Evolutionary conservation across 2,329 filamentous ascomycete species (phyloP), one percentile per base, ranked within the genome.

Genomic region (Achaetomium macrosporum): DNA sequence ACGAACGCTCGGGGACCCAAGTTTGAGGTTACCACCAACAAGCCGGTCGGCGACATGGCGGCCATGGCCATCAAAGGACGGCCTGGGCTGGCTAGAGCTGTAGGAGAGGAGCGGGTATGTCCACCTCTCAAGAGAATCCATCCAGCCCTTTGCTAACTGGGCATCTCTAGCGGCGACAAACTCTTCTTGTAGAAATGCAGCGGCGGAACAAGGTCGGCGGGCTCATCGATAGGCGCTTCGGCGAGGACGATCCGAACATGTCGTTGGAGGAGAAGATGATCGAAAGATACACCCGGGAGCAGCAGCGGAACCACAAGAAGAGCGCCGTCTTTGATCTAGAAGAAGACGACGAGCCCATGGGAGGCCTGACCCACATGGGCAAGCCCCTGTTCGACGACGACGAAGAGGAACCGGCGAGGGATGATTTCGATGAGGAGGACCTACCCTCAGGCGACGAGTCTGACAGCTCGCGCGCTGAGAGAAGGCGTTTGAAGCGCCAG

Each of bases 231-330:
- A 83, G 90, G 64, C 85, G 93, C 63, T 96, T 99, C 64, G 93
- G 95, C 69, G 95, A 99, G 74, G 88, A 95, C 65, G 91, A 99
- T 68, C 88, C 90, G 11, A 87, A 84, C 12, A 92, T 99, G 89
- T 89, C 89, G 3, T 85, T 90, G 2, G 93, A 99, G 66, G 89
- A 97, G 65, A 88, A 87, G 67, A 93, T 93, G 73, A 80, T 93
- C 60, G 88, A 96, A 69, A 81, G 93, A 65, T 99, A 95, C 66
- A 88, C 92, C 42, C 76, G 84, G 63, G 93, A 96, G 72, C 93
- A 93, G 69, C 85, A 91, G 72, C 79, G 79, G 61, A 81, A 80
- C 58, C 83, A 88, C 73, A 90, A 87, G 68, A 90, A 87, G 64
- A 83, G 76, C 46, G 85, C 85, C 29, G 74, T 93, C 62, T 99